Base-by-base conservation (phyloP, 73 alveolate genomes). In the Tetrahymena malaccensis region DNA sequence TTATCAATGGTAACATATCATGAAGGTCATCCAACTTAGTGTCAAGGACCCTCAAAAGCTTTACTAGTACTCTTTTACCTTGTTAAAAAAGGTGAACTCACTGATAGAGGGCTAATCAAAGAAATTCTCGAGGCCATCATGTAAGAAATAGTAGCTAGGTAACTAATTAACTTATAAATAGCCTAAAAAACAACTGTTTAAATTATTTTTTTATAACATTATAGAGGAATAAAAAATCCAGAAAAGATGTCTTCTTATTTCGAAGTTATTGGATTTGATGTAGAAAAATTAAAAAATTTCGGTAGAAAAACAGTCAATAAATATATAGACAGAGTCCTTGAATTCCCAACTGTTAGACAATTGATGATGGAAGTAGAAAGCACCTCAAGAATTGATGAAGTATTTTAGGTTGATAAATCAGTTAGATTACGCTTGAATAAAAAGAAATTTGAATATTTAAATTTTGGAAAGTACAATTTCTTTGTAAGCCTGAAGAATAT, bases 41-140 rank as follows among this genome's bases (percentile, higher is more conserved):
- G 96, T 50, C 83, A 94, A 94, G 96, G 85, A 25, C 94, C 94
- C 31, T 43, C 58, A 21, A 94, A 94, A 31, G 93, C 94, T 40
- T 50, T 94, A 3, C 16, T 94, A 17, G 43, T 94, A 15, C 89
- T 70, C 8, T 70, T 70, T n/a, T 70, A 70, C 35, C 85, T 94
- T 34, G 94, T 55, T 27, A 55, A 38, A 34, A 31, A 16, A 22
- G 38, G 43, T n/a, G 57, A 94, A 16, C 25, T 55, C 1, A 27
- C 34, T 15, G 38, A 43, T 35, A 34, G 34, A 94, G 33, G 6
- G 0, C 31, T 55, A 55, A 56, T 94, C 44, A 94, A 56, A 50
- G 35, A 43, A 43, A 94, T 94, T 50, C 55, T 55, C 25, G 94
- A 43, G 34, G 43, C 84, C 10, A 94, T 94, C 25, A 55, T 94